Percentiles rank a stretch among this genome's conserved stretches.
These are phyloP conservation scores for Malus fusca DNA, from an alignment of 306 rosid genomes.

Conservation along the genomic window DNA sequence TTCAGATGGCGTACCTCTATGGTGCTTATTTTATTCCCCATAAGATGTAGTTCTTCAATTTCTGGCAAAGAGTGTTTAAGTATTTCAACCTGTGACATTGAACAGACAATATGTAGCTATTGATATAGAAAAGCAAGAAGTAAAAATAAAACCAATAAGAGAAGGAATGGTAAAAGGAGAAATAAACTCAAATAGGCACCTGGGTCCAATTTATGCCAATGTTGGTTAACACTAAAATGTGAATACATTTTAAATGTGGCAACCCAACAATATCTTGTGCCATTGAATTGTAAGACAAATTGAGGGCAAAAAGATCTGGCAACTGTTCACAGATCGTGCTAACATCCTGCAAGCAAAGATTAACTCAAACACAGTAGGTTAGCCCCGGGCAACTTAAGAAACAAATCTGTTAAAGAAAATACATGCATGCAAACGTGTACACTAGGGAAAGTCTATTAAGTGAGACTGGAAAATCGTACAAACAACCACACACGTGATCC, in stretches of 20 bases:
- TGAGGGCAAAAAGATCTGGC: constrained; percentile 54
- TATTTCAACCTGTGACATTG: constrained; percentile 59
- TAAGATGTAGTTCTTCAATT: constrained; percentile 83
- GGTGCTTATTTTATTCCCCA: constrained; percentile 70
- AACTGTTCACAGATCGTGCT: constrained; percentile 72
- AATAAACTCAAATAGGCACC: constrained; percentile 33
- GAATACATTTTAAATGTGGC: constrained; percentile 47
- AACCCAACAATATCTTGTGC: constrained; percentile 43
- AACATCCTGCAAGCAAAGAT: constrained; percentile 62
- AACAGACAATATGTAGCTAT: constrained; percentile 20
- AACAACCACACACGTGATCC: background rate
- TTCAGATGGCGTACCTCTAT: constrained; percentile 41
- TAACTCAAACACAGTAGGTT: constrained; percentile 9
- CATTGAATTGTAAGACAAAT: constrained; percentile 67
- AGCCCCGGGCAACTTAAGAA: constrained; percentile 2
- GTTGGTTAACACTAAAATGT: constrained; percentile 60
- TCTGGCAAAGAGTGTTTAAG: constrained; percentile 53
- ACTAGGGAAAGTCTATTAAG: background rate
- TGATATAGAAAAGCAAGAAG: background rate
- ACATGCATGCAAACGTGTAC: background rate
- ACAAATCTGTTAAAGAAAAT: background rate
- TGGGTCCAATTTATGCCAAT: constrained; percentile 70
- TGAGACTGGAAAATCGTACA: background rate
- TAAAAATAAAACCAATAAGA: background rate
- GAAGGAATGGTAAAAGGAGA: background rate